Conservation (phyloP, 2,329 filamentous ascomycete genomes). For the Fusarium pilosicola region DNA sequence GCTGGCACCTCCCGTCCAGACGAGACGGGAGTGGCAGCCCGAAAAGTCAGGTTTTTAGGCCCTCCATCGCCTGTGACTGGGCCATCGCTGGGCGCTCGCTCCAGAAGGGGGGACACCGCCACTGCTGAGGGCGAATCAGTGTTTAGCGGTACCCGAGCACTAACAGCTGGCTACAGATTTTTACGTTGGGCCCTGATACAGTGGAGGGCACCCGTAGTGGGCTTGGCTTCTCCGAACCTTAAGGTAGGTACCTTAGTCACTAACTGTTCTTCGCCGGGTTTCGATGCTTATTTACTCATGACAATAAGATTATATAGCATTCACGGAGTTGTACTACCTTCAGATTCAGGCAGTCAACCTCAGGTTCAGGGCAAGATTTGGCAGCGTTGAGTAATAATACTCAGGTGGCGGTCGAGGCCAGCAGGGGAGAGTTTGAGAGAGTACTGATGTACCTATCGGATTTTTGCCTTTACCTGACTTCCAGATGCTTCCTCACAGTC, state of each 20-base stretch:
- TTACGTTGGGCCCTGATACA: constrained; percentile 38
- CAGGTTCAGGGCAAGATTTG: not conserved
- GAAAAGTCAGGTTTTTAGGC: constrained; percentile 47
- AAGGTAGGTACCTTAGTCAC: not conserved
- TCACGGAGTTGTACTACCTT: not conserved
- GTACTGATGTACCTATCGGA: not conserved
- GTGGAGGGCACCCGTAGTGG: constrained; percentile 16
- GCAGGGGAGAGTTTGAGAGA: not conserved
- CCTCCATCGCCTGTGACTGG: constrained; percentile 26
- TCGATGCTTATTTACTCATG: constrained; percentile 42
- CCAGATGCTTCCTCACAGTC: constrained; percentile 18
- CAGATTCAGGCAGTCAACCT: constrained; percentile 4
- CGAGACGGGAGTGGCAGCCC: constrained; percentile 37
- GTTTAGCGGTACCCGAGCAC: constrained; percentile 39
- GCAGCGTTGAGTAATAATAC: constrained; percentile 7
- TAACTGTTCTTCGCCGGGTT: constrained; percentile 40
- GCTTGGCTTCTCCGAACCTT: constrained; percentile 2
- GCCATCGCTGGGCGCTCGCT: constrained; percentile 21
- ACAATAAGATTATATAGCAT: constrained; percentile 21
- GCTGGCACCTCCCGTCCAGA: constrained; percentile 26
- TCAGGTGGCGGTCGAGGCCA: constrained; percentile 20
- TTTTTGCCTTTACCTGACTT: constrained; percentile 3
- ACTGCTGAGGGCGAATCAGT: constrained; percentile 36
- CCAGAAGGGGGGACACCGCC: constrained; percentile 40
- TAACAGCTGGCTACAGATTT: constrained; percentile 39